Evolutionary conservation across 2,329 filamentous ascomycete genomes (phyloP), one percentile per base, ranked within the genome.

Genomic region (Didymella arachidicola): DNA sequence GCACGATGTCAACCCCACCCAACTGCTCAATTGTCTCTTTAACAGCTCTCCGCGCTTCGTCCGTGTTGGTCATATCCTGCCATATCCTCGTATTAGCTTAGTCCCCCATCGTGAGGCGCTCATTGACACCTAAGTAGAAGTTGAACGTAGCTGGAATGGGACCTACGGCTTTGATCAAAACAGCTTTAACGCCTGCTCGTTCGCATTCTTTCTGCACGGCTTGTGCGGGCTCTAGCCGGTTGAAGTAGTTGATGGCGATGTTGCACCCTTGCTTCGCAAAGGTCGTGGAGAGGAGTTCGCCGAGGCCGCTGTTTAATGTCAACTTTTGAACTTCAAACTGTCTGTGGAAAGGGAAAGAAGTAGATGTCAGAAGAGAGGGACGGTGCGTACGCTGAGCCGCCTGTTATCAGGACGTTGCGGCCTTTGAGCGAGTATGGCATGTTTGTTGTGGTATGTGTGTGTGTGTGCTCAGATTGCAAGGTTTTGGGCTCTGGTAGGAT

Each of bases 241-340:
- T 85, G 75, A 83, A 81, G 76, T 92, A 94, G 78, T 93, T 94
- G 72, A 95, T 84, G 8, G 87, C 86, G 10, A 94, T 80, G 57
- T 90, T 88, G 71, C 85, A 86, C 45, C 89, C 89, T 67, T 88
- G 82, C 22, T 82, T 78, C 8, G 90, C 90, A 67, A 93, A 91
- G 30, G 87, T 85, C 54, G 84, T 83, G 38, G 83, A 84, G 3
- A 91, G 82, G 3, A 88, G 81, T 42, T 89, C 90, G 34, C 91
- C 91, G 30, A 94, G 83, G 2, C 91, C 91, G 64, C 90, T 86
- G 56, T 2, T 26, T 5, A 12, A 19, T 10, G 26, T 46, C 12
- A 47, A 12, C 12, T 14, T n/a, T 4, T 29, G 10, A 2, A 29
- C 10, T 29, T 10, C 4, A 5, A 2, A 29, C 6, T 10, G 27